These are phyloP conservation scores for Aspergillus affinis DNA, from an alignment of 495 filamentous ascomycete species.

Conservation along the genomic window DNA sequence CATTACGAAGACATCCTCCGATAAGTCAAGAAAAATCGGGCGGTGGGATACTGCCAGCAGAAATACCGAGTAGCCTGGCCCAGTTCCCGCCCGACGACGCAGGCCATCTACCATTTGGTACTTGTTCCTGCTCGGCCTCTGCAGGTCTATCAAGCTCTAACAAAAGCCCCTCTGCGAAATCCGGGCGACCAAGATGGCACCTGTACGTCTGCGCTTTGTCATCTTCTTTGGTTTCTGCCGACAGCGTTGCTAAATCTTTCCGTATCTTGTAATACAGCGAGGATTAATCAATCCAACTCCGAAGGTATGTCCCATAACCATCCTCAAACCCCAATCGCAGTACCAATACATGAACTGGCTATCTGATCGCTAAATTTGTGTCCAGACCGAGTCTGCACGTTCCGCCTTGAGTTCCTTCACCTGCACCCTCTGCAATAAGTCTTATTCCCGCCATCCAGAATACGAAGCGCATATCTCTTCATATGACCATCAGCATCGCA, in stretches of 20 bases:
- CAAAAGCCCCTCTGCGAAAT: not conserved
- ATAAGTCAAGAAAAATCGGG: no score
- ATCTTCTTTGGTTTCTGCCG: not conserved
- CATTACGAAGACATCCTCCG: no score
- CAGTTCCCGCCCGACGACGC: not conserved
- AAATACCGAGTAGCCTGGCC: not conserved
- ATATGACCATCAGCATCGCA: conserved; percentile 63
- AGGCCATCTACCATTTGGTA: not conserved
- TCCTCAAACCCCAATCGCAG: not conserved
- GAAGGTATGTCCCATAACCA: conserved; percentile 33
- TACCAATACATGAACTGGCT: not conserved
- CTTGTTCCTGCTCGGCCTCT: not conserved
- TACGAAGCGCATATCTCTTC: conserved; percentile 62
- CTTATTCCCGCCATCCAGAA: conserved; percentile 60
- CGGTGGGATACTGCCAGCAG: not conserved
- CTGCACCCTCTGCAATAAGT: conserved; percentile 64
- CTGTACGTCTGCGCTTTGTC: conserved; percentile 11
- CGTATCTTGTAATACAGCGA: conserved; percentile 22
- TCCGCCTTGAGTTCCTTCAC: conserved; percentile 88
- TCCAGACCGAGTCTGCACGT: conserved; percentile 77
- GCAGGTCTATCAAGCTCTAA: no score
- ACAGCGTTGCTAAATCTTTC: not conserved
- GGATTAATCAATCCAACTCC: conserved; percentile 53
- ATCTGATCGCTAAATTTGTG: not conserved
- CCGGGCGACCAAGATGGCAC: conserved; percentile 15